Conservation (phyloP, 2,329 filamentous ascomycete species). For the Apiospora sp. region DNA sequence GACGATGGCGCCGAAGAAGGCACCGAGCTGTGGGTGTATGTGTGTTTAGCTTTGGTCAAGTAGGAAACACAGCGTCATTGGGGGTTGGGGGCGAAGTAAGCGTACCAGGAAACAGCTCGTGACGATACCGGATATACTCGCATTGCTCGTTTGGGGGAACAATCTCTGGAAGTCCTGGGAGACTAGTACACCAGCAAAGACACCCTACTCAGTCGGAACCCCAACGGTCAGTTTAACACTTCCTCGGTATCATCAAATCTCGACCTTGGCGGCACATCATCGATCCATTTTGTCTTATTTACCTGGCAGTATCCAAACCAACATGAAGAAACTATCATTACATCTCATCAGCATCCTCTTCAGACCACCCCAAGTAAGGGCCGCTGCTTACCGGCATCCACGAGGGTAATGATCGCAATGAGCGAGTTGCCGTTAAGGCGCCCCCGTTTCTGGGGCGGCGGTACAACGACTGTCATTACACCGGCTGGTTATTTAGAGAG, state of each 20-base stretch:
- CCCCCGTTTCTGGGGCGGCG: slow-evolving; percentile 1
- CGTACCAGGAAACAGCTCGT: slow-evolving; percentile 54
- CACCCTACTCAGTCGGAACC: slow-evolving; percentile 42
- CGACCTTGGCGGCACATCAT: not conserved
- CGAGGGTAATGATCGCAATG: slow-evolving; percentile 40
- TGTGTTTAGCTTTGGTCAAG: too few relatives aligned
- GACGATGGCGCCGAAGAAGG: slow-evolving; percentile 72
- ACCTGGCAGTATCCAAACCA: slow-evolving; percentile 44
- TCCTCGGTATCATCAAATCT: slow-evolving; percentile 27
- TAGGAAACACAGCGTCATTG: not conserved
- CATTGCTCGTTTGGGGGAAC: slow-evolving; percentile 47
- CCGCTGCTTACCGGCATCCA: slow-evolving; percentile 41
- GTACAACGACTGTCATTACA: slow-evolving; percentile 7
- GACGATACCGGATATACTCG: slow-evolving; percentile 52
- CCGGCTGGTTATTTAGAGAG: not conserved
- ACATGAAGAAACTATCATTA: slow-evolving; percentile 38
- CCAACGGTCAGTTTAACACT: not conserved
- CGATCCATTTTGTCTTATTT: not conserved
- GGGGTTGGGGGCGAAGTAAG: not conserved
- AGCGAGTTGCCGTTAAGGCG: slow-evolving; percentile 32
- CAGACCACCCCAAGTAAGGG: slow-evolving; percentile 13
- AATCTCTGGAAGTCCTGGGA: slow-evolving; percentile 48
- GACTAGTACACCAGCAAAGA: slow-evolving; percentile 52
- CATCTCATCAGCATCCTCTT: not conserved
- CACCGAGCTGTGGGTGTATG: slow-evolving; percentile 49